phyloP scores from a whole-genome alignment of 805 yeast species.

The Yueomyces sinensis region DNA sequence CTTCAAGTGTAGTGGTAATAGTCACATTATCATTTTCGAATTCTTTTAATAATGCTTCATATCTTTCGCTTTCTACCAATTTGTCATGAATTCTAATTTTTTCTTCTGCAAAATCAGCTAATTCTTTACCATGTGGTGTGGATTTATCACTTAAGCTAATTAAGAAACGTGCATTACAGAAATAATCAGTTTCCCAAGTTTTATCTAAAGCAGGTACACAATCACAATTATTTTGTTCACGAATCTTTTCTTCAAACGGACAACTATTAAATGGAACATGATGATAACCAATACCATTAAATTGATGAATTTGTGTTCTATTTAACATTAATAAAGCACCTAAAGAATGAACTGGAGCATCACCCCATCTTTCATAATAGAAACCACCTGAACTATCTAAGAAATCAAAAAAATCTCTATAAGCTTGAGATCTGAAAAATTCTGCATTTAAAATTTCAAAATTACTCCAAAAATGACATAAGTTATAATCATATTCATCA shows the following conservation, averaged over 20 bases:
- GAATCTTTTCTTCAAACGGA: slow-evolving; percentile 39
- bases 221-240: slow-evolving; percentile 47
- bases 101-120: background rate
- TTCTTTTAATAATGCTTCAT: too few species aligned
- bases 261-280: slow-evolving; percentile 58
- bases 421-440: slow-evolving; percentile 46
- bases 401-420: slow-evolving; percentile 44
- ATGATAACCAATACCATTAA: slow-evolving; percentile 63
- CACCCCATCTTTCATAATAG: slow-evolving; percentile 87
- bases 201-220: slow-evolving; percentile 48
- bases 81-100: background rate
- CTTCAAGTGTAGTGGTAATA: too few species aligned
- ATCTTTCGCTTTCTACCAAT: too few species aligned
- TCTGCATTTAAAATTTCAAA: slow-evolving; percentile 64
- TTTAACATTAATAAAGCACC: slow-evolving; percentile 53
- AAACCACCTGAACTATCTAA: slow-evolving; percentile 65
- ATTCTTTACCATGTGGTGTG: background rate
- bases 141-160: background rate
- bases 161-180: slow-evolving; percentile 30
- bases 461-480: slow-evolving; percentile 78
- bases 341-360: slow-evolving; percentile 77
- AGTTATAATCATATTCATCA: slow-evolving; percentile 47
- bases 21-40: too few species aligned
- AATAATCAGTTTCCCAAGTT: slow-evolving; percentile 58
- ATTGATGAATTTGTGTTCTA: slow-evolving; percentile 48